Evolutionary conservation across 495 filamentous ascomycete species (phyloP).

Genomic region (Clavariopsis aquatica): DNA sequence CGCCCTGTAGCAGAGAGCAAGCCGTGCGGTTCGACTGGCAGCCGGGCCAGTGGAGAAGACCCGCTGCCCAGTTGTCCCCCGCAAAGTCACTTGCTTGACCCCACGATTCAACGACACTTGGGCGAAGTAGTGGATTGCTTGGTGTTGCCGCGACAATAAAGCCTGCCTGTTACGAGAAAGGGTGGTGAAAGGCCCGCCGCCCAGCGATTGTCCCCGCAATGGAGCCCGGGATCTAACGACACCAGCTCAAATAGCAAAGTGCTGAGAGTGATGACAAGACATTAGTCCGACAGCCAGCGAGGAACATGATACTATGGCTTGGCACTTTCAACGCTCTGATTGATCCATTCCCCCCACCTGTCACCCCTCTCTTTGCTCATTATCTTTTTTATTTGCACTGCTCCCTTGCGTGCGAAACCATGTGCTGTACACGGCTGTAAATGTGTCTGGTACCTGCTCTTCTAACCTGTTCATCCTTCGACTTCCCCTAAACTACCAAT

Average conservation of each 20-base stretch:
- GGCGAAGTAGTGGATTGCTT: conserved; percentile 1
- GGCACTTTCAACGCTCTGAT: background rate
- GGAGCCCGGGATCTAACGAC: background rate
- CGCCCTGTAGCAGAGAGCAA: background rate
- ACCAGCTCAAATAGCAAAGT: background rate
- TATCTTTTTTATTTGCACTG: conserved; percentile 9
- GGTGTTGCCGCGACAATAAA: background rate
- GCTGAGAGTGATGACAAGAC: background rate
- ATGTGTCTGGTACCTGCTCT: background rate
- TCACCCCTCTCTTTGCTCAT: background rate
- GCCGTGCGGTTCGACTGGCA: background rate
- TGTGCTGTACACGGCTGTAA: background rate
- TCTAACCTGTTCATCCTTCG: background rate
- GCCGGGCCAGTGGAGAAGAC: background rate
- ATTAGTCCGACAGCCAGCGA: background rate
- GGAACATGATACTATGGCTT: background rate
- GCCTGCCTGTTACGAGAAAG: background rate
- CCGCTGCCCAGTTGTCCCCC: background rate
- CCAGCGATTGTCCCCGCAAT: background rate
- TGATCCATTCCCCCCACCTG: background rate
- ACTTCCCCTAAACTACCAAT: background rate
- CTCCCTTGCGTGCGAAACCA: background rate
- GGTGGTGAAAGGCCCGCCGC: background rate
- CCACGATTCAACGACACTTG: background rate
- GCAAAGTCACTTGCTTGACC: background rate